Evolutionary conservation across 164 flowering plant species (phyloP).

Genomic region (Pachysandra terminalis): DNA sequence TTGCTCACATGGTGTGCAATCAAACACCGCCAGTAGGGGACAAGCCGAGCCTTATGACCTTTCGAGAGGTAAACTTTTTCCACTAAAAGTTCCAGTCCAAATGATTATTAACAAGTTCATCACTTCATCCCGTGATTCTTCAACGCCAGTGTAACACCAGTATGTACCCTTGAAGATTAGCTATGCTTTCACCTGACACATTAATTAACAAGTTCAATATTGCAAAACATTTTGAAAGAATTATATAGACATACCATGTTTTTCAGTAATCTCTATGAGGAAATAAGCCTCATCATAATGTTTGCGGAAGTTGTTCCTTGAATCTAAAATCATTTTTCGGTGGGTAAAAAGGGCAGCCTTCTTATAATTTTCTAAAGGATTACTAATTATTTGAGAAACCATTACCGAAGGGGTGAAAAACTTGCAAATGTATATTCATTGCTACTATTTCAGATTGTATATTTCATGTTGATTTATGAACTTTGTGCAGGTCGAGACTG

Average conservation of each 20-base stretch:
- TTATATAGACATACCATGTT: neutral
- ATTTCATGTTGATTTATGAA: neutral
- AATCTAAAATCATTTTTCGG: neutral
- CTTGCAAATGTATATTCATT: neutral
- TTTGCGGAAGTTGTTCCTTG: neutral
- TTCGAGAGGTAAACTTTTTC: constrained; percentile 65
- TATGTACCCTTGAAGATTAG: neutral
- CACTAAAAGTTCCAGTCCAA: too few relatives aligned
- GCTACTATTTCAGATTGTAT: neutral
- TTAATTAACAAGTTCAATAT: too few relatives aligned
- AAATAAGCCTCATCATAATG: neutral
- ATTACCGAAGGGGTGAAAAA: neutral
- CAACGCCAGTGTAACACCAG: neutral
- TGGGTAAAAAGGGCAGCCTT: neutral
- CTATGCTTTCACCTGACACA: neutral
- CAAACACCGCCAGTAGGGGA: constrained; percentile 90
- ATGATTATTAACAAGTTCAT: neutral
- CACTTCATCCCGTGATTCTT: neutral
- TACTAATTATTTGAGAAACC: neutral
- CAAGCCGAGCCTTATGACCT: constrained; percentile 98
- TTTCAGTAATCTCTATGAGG: neutral
- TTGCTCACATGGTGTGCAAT: constrained; percentile 98
- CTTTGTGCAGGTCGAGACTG: constrained; percentile 83
- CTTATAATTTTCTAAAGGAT: neutral
- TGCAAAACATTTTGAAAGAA: neutral